Conservation (phyloP, 139 green algal species). For the Asterochloris sp. region DNA sequence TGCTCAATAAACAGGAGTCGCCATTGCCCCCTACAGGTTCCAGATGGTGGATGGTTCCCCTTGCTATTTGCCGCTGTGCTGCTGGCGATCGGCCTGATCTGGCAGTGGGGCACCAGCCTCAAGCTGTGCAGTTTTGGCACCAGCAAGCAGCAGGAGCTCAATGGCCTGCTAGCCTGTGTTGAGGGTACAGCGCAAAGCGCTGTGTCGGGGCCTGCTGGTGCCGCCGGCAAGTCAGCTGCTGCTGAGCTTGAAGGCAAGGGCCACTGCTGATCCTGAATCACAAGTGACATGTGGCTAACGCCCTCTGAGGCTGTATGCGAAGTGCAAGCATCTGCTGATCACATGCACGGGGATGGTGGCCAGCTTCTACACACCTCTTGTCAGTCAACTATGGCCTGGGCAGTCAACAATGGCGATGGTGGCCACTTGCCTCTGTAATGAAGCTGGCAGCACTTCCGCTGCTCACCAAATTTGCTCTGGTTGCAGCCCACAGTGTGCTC, state of each 20-base stretch:
- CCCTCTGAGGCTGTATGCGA: too few relatives aligned
- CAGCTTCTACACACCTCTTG: too few relatives aligned
- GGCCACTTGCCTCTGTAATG: not conserved
- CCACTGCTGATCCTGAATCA: not conserved
- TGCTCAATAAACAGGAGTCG: not conserved
- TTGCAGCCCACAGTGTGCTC: not conserved
- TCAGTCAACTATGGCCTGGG: too few relatives aligned
- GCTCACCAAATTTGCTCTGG: not conserved
- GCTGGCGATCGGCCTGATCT: not conserved
- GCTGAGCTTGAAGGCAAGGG: not conserved
- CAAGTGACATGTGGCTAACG: not conserved
- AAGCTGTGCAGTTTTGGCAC: not conserved
- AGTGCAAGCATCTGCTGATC: too few relatives aligned
- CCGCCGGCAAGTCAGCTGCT: not conserved
- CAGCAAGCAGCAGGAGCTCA: not conserved
- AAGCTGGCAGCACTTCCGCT: not conserved
- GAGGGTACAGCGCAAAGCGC: not conserved
- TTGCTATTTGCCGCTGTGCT: slow-evolving; percentile 2
- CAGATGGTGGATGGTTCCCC: slow-evolving; percentile 15
- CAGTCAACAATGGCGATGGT: too few relatives aligned
- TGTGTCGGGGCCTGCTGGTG: not conserved
- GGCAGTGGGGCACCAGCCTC: slow-evolving; percentile 4
- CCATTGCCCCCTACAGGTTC: slow-evolving; percentile 4
- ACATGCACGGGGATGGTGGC: too few relatives aligned
- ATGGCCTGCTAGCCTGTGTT: not conserved